Evolutionary conservation across 495 filamentous ascomycete genomes (phyloP).

Genomic region (Penicillium daleae): DNA sequence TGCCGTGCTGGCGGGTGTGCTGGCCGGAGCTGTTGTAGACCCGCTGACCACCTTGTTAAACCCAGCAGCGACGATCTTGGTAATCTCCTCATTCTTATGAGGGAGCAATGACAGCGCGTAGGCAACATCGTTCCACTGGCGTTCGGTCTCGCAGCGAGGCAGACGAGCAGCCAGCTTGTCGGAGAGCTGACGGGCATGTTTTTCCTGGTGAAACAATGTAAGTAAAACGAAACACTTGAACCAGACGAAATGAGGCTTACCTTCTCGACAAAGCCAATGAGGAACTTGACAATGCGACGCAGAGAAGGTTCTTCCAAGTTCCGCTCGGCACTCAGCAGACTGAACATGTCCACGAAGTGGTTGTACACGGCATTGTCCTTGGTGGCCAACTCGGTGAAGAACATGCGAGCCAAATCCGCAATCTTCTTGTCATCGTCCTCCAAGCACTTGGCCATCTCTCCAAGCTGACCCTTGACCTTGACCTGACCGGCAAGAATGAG

Average conservation of each 20-base stretch:
- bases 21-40: neutral
- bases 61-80: slow-evolving; percentile 77
- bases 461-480: slow-evolving; percentile 99
- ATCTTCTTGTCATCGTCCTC: slow-evolving; percentile 94
- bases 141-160: slow-evolving; percentile 83
- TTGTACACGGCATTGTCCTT: slow-evolving; percentile 99
- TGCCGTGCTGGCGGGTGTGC: slow-evolving; percentile 8
- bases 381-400: slow-evolving; percentile 94
- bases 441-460: slow-evolving; percentile 98
- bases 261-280: slow-evolving; percentile 97
- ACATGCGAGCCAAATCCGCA: slow-evolving; percentile 93
- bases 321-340: slow-evolving; percentile 79
- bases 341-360: slow-evolving; percentile 99
- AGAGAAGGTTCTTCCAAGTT: slow-evolving; percentile 83
- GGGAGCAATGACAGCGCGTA: slow-evolving; percentile 86
- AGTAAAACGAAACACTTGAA: slow-evolving; percentile 15
- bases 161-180: slow-evolving; percentile 91
- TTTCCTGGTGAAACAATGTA: slow-evolving; percentile 64
- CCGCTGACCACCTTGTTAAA: slow-evolving; percentile 76
- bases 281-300: slow-evolving; percentile 83
- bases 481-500: slow-evolving; percentile 96
- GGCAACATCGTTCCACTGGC: slow-evolving; percentile 96
- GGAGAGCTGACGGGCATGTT: slow-evolving; percentile 94
- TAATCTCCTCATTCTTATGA: slow-evolving; percentile 98
- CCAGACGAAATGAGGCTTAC: slow-evolving; percentile 49